Base-by-base conservation (phyloP, 2,329 filamentous ascomycete genomes). In the Xylariaceae sp. region DNA sequence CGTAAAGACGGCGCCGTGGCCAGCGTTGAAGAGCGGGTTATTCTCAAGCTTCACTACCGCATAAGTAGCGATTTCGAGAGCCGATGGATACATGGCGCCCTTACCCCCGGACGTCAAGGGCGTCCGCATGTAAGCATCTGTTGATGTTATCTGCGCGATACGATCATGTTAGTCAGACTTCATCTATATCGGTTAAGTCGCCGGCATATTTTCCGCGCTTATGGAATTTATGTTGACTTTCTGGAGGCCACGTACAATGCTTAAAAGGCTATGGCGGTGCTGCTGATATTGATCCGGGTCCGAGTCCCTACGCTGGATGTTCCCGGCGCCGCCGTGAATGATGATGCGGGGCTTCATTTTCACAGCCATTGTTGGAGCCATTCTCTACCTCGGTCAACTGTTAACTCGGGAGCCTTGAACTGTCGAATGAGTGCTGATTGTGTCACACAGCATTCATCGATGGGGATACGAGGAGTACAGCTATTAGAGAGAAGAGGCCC, bases 1-100 rank as follows among this genome's bases (percentile, higher is more conserved):
- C 0, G 90, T 96, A 73, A 95, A 96, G 17, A 96, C 91, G 54
- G 91, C 89, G 56, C 92, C 92, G 67, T 86, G 87, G 6, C 86
- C 91, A 59, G 86, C 86, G 76, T 96, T 96, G 81, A 94, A 96
- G 3, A 95, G 82, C 1, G 87, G 81, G 69, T 92, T 84, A 69
- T 95, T 80, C 75, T 96, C 92, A 13, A 96, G 82, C 30, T 87
- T 80, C 1, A 79, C 77, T 9, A 95, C 90, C 50, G 91, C 91
- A 72, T 87, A 83, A 1, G 88, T 87, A 1, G 90, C 90, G 0
- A 86, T 82, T 57, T 90, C 86, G 11, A 96, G 80, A 0, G 92
- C 89, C 0, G 80, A 80, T 7, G 82, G 81, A 65, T 74, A 62
- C 62, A 66, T 17, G 1, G 39, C 45, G 37, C 49, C 53, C n/a